Evolutionary conservation across 352 stramenopile species (phyloP), one percentile per base, ranked within the genome.

Genomic region (Pythium diclinum): DNA sequence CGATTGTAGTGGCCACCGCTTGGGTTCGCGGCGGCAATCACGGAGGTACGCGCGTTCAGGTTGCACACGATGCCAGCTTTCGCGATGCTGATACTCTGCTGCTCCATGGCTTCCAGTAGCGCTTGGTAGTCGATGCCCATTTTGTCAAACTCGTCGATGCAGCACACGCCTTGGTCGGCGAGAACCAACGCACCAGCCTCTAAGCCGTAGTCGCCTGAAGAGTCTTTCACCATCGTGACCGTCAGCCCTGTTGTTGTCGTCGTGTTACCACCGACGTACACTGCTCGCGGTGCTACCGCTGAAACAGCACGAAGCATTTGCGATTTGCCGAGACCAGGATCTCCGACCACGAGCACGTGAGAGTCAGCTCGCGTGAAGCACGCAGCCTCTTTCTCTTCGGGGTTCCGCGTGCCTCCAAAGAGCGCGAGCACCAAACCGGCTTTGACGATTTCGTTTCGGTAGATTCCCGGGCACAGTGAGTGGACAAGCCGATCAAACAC

Each of bases 141-240:
- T 70, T 99, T 98, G 76, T 98, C 96, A 56, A 99, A 96, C 72
- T 98, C 95, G 69, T 99, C 95, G 61, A 98, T 97, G 73, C 91
- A 98, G 72, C 93, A 98, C 0, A 98, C 80, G 28, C 95, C 96
- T 69, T 94, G 78, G 73, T 98, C 92, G 5, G 85, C 85, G 19
- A 98, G 71, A 17, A 88, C 89, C 23, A 98, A 68, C 6, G 89
- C 91, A 51, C 89, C 91, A 4, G 89, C 87, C 78, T 97, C 87
- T 33, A 97, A 85, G 13, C 76, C 87, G 54, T 87, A 87, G 38
- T 96, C 89, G 34, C 87, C 89, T 10, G 83, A 79, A n/a, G 83
- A 76, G 68, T 98, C 94, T 61, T 97, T 96, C 16, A 83, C 87
- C 64, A 98, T 78, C 0, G 91, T 96, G 1, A 98, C 96, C 9